Evolutionary conservation across 192 early-diverging fungal species (phyloP).

Genomic region (Borealophlyctis nickersoniae): DNA sequence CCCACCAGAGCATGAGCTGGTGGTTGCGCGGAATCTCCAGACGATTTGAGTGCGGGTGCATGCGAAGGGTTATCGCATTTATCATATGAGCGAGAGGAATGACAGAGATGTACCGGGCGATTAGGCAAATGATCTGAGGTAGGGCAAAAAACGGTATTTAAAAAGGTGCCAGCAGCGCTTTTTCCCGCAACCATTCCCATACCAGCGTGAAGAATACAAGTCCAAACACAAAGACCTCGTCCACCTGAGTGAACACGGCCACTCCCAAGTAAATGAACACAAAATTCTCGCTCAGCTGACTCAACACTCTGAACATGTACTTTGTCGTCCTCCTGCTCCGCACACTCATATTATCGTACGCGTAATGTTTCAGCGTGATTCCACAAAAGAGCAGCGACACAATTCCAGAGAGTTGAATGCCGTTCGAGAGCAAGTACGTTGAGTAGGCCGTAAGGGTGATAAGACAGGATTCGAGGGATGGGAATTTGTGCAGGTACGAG

Average conservation of each 20-base stretch:
- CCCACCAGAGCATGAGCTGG: slow-evolving; percentile 96
- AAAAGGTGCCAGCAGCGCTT: neutral
- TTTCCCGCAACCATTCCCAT: slow-evolving; percentile 3
- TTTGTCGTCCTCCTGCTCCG: slow-evolving; percentile 78
- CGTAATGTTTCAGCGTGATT: slow-evolving; percentile 91
- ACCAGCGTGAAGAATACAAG: slow-evolving; percentile 46
- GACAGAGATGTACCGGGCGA: slow-evolving; percentile 83
- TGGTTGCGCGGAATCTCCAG: slow-evolving; percentile 52
- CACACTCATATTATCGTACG: slow-evolving; percentile 82
- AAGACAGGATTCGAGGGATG: slow-evolving; percentile 83
- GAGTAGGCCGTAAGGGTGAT: slow-evolving; percentile 84
- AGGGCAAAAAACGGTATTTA: too few relatives aligned
- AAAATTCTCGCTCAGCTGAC: slow-evolving; percentile 93
- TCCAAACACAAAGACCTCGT: slow-evolving; percentile 34
- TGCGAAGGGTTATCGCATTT: slow-evolving; percentile 63
- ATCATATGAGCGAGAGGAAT: slow-evolving; percentile 80
- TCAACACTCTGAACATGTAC: slow-evolving; percentile 89
- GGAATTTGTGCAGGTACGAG: slow-evolving; percentile 76
- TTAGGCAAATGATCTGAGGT: slow-evolving; percentile 77
- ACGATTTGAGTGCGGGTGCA: slow-evolving; percentile 21
- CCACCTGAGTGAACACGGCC: slow-evolving; percentile 75
- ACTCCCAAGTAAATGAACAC: slow-evolving; percentile 96
- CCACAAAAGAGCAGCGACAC: slow-evolving; percentile 92
- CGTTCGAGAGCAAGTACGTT: slow-evolving; percentile 90
- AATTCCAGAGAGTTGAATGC: slow-evolving; percentile 83